Conservation (phyloP, 768 basidiomycete genomes). For the Phlebiopsis gigantea region DNA sequence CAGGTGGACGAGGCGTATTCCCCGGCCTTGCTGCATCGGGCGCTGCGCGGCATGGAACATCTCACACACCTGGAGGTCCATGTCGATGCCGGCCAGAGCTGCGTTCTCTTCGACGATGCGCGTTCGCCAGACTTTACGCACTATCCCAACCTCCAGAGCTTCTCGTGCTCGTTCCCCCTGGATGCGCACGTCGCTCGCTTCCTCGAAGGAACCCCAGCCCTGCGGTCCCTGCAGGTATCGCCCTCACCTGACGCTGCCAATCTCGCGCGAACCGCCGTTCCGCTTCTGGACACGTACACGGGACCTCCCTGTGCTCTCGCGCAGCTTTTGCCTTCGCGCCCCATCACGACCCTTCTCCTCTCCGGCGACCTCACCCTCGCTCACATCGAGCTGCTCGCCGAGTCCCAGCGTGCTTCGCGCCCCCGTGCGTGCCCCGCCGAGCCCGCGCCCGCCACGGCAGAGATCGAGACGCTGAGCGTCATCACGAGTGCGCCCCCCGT, state of each 20-base stretch:
- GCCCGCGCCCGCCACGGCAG: slow-evolving; percentile 21
- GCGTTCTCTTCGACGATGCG: slow-evolving; percentile 37
- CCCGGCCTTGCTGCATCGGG: slow-evolving; percentile 40
- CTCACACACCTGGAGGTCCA: slow-evolving; percentile 51
- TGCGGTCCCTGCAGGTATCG: slow-evolving; percentile 55
- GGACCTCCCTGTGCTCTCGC: slow-evolving; percentile 55
- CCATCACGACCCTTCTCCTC: slow-evolving; percentile 59
- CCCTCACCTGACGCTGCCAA: slow-evolving; percentile 16
- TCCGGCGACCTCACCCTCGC: slow-evolving; percentile 54
- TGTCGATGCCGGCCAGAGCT: slow-evolving; percentile 46
- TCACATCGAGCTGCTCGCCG: slow-evolving; percentile 46
- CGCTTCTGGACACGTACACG: slow-evolving; percentile 49
- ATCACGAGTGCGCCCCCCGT: slow-evolving; percentile 55
- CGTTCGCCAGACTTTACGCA: slow-evolving; percentile 17
- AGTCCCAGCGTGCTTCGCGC: background rate
- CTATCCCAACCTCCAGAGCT: slow-evolving; percentile 47
- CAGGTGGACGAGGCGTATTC: slow-evolving; percentile 43
- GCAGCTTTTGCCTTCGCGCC: slow-evolving; percentile 58
- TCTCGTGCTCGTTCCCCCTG: slow-evolving; percentile 57
- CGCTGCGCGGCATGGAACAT: slow-evolving; percentile 56
- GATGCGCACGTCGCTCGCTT: slow-evolving; percentile 56
- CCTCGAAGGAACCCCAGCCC: slow-evolving; percentile 47
- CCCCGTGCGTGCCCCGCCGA: background rate
- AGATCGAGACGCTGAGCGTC: slow-evolving; percentile 52
- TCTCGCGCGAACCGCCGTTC: slow-evolving; percentile 28